These are phyloP conservation scores for Pelargonium cotyledonis DNA, from an alignment of 441 rosid genomes.

Conservation along the genomic window DNA sequence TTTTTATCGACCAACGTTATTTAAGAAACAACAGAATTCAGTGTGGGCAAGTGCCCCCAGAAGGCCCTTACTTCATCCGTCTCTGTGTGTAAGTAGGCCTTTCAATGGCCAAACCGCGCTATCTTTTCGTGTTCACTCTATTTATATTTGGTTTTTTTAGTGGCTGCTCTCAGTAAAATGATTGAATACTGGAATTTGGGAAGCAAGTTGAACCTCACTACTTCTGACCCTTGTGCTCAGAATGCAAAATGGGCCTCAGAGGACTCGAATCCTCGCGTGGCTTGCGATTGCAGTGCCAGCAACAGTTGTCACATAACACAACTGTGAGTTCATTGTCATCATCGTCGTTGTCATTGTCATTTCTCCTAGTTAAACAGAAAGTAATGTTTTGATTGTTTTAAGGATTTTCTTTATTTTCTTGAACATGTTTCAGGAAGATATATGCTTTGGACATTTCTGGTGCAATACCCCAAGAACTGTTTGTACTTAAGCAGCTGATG, in stretches of 20 bases:
- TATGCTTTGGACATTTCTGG: slow-evolving; percentile 55
- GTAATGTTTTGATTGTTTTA: neutral
- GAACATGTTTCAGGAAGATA: slow-evolving; percentile 38
- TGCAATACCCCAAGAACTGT: slow-evolving; percentile 39
- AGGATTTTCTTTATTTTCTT: neutral
- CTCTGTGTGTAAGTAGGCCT: neutral
- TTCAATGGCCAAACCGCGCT: too few species aligned
- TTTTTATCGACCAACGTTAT: too few species aligned
- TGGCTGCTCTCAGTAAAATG: slow-evolving; percentile 38
- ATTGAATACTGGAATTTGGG: slow-evolving; percentile 43
- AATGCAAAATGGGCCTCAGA: slow-evolving; percentile 35
- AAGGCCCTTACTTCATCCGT: neutral
- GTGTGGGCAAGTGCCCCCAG: too few species aligned
- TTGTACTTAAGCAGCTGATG: slow-evolving; percentile 34
- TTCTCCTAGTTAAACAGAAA: neutral
- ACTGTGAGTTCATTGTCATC: slow-evolving; percentile 32
- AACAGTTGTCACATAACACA: slow-evolving; percentile 39
- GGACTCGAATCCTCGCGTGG: slow-evolving; percentile 38
- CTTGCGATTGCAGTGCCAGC: slow-evolving; percentile 35
- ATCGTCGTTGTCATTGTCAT: neutral
- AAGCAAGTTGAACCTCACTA: slow-evolving; percentile 31
- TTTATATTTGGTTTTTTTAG: slow-evolving; percentile 12
- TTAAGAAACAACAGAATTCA: too few species aligned
- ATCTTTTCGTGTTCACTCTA: too few species aligned
- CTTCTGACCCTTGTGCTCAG: slow-evolving; percentile 36